Percentiles rank a stretch among this genome's conserved stretches.
Evolutionary conservation across 305 asterid genomes (phyloP).

Genomic region (Salvia sclarea): DNA sequence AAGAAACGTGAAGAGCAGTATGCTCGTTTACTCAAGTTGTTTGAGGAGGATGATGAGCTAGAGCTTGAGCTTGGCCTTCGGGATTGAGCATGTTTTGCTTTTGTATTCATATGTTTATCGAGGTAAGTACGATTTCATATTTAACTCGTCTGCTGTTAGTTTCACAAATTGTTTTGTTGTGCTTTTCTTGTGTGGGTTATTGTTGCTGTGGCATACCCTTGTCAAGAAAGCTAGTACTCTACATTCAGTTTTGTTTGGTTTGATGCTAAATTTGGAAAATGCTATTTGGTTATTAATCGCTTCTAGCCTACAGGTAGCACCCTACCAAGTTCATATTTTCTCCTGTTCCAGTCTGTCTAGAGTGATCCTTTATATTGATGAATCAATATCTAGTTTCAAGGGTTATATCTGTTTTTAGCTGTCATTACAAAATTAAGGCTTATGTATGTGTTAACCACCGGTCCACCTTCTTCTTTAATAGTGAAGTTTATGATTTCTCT

Average conservation of each 20-base stretch:
- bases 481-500: neutral
- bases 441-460: neutral
- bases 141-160: conserved; percentile 24
- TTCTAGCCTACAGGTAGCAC: neutral
- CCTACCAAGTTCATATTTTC: neutral
- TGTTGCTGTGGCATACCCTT: neutral
- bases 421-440: neutral
- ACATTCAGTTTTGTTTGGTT: neutral
- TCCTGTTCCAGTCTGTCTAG: neutral
- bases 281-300: neutral
- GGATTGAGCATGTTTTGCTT: conserved; percentile 46
- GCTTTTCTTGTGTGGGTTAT: conserved; percentile 6
- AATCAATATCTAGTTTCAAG: neutral
- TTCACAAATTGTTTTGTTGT: neutral
- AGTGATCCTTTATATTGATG: neutral
- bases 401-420: neutral
- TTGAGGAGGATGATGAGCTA: conserved; percentile 90
- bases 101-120: conserved; percentile 29
- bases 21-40: conserved; percentile 80
- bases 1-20: conserved; percentile 89
- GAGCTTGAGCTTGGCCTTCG: conserved; percentile 92
- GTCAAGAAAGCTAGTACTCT: neutral
- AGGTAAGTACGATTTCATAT: conserved; percentile 41
- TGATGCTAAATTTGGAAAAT: neutral
- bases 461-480: neutral